These are phyloP conservation scores for Globisporangium emineosum DNA, from an alignment of 352 stramenopile species.

Conservation along the genomic window DNA sequence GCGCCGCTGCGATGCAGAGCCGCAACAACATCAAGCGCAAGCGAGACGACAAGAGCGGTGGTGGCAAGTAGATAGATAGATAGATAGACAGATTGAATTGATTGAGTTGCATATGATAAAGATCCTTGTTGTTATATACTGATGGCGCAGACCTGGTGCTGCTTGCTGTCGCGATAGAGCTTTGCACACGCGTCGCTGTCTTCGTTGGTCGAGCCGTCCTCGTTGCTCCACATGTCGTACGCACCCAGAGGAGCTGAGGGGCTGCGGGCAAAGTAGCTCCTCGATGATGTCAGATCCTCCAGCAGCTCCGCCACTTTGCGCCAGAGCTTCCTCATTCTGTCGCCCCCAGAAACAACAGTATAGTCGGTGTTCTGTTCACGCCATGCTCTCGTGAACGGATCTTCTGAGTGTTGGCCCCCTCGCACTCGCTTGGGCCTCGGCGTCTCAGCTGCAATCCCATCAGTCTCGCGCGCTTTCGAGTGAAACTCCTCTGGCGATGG, in stretches of 20 bases:
- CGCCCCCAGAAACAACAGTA: background rate
- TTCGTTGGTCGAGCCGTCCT: background rate
- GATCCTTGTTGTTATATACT: slow-evolving; percentile 25
- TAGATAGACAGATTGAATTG: background rate
- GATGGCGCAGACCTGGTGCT: slow-evolving; percentile 50
- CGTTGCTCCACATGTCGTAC: slow-evolving; percentile 11
- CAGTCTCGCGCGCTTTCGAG: background rate
- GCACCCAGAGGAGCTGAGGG: too few relatives aligned
- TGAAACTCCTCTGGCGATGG: background rate
- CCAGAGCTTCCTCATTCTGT: background rate
- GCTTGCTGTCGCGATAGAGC: slow-evolving; percentile 37
- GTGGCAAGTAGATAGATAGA: slow-evolving; percentile 2
- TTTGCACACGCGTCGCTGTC: slow-evolving; percentile 42
- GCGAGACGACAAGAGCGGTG: slow-evolving; percentile 39
- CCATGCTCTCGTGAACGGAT: background rate
- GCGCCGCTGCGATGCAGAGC: slow-evolving; percentile 77
- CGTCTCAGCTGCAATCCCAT: background rate
- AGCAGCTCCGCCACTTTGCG: background rate
- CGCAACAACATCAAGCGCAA: slow-evolving; percentile 88
- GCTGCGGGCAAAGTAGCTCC: background rate
- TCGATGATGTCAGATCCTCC: background rate
- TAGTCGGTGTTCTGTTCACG: too few relatives aligned
- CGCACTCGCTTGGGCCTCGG: background rate
- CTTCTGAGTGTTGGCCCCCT: background rate
- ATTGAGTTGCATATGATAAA: too few relatives aligned